These are phyloP conservation scores for Pythium sp. DNA, from an alignment of 352 stramenopile genomes.

Conservation along the genomic window DNA sequence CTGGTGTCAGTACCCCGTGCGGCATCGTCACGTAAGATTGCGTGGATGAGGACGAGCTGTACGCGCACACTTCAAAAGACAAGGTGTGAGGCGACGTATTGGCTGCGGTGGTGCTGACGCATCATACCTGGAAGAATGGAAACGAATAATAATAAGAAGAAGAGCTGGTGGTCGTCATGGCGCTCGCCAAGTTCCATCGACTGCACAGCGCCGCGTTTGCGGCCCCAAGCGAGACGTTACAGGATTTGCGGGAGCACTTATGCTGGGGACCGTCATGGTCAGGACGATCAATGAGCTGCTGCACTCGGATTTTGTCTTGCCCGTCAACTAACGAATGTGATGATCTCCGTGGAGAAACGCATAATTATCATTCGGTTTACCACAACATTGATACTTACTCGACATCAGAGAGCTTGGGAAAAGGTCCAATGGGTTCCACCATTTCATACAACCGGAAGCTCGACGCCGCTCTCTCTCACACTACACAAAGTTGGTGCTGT, in stretches of 20 bases:
- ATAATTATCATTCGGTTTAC: neutral
- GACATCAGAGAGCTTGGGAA: neutral
- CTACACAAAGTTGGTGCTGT: slow-evolving; percentile 8
- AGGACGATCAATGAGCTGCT: neutral
- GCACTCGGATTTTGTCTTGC: neutral
- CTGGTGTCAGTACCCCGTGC: neutral
- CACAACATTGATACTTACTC: neutral
- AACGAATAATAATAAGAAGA: neutral
- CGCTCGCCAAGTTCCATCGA: neutral
- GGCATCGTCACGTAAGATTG: neutral
- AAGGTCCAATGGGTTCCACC: neutral
- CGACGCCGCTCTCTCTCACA: neutral
- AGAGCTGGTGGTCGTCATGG: neutral
- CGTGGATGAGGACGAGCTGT: neutral
- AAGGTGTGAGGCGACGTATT: neutral
- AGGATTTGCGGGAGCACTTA: neutral
- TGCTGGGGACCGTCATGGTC: neutral
- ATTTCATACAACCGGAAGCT: neutral
- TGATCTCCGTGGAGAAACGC: neutral
- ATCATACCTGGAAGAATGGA: neutral
- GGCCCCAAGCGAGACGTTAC: neutral
- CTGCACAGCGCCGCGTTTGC: neutral
- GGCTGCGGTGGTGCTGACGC: neutral
- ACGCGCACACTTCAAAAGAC: neutral
- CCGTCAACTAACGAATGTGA: neutral